phyloP scores from a whole-genome alignment of 192 early-diverging fungal genomes.

The Rhizoclosmatium globosum region DNA sequence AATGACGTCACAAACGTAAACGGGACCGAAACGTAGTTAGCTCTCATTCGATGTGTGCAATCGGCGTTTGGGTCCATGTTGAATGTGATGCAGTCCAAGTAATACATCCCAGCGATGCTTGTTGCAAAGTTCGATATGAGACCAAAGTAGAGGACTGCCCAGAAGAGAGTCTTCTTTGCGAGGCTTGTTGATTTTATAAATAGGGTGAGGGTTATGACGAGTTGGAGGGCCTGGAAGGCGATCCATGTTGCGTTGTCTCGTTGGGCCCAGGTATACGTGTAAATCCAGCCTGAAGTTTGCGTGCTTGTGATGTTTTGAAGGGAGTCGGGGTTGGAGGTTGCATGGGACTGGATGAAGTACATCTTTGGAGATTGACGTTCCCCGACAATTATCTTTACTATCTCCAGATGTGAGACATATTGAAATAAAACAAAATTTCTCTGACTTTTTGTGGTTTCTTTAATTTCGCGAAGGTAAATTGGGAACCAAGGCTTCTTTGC shows the following conservation, averaged over 20 bases:
- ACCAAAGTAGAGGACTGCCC: background rate
- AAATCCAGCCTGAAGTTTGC: too few relatives aligned
- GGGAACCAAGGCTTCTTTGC: too few relatives aligned
- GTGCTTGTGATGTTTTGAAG: too few relatives aligned
- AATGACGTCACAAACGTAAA: background rate
- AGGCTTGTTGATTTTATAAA: background rate
- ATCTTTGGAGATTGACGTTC: too few relatives aligned
- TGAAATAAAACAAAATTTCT: too few relatives aligned
- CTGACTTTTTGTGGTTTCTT: too few relatives aligned
- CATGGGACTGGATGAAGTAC: too few relatives aligned
- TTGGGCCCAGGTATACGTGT: too few relatives aligned
- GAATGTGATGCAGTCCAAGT: slow-evolving; percentile 15
- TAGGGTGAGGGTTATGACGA: background rate
- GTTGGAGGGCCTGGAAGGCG: background rate
- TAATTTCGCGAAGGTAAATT: too few relatives aligned
- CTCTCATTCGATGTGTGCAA: background rate
- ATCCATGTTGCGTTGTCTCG: background rate
- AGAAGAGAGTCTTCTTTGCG: background rate
- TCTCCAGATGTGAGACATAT: too few relatives aligned
- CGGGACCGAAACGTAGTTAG: background rate
- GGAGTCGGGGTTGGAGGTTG: too few relatives aligned
- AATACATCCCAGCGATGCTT: background rate
- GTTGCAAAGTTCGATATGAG: background rate
- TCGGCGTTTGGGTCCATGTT: background rate
- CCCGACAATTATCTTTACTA: too few relatives aligned